Evolutionary conservation across 768 basidiomycete genomes (phyloP).

Genomic region (Pisolithus orientalis): DNA sequence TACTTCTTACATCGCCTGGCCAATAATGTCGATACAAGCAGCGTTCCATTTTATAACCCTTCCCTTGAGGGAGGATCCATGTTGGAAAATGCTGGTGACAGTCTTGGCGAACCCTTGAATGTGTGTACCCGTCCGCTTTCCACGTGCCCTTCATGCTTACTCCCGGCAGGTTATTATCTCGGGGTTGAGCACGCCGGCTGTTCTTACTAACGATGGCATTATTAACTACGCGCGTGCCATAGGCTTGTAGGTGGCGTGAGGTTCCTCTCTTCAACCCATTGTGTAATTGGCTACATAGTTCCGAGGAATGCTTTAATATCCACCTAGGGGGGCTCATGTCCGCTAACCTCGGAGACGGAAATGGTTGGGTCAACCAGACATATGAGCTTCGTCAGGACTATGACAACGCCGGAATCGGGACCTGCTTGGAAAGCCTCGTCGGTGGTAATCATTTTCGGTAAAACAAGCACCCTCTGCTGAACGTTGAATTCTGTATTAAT

Average conservation of each 20-base stretch:
- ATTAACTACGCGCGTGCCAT: constrained; percentile 56
- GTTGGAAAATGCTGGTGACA: constrained; percentile 33
- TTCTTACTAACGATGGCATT: constrained; percentile 51
- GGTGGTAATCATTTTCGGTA: constrained; percentile 48
- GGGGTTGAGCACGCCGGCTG: constrained; percentile 48
- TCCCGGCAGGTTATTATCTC: constrained; percentile 53
- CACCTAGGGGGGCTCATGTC: constrained; percentile 32
- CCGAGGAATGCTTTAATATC: constrained; percentile 33
- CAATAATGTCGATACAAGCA: neutral
- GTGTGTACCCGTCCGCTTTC: constrained; percentile 15
- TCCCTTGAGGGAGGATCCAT: constrained; percentile 34
- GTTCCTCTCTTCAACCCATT: neutral
- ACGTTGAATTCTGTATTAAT: neutral
- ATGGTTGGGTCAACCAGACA: constrained; percentile 38
- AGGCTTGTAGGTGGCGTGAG: constrained; percentile 44
- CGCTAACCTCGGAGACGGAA: constrained; percentile 45
- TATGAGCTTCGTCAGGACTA: constrained; percentile 41
- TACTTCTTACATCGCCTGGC: neutral
- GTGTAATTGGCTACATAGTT: constrained; percentile 17
- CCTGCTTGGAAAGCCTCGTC: constrained; percentile 39
- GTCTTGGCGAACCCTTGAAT: constrained; percentile 41
- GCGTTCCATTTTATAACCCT: constrained; percentile 31
- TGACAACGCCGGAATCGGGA: constrained; percentile 29
- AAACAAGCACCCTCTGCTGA: neutral
- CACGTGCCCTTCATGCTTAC: neutral